A percentile compares a stretch with the other conserved stretches of the same genome.
Conservation (phyloP, 805 yeast genomes). For the Priceomyces medius region DNA sequence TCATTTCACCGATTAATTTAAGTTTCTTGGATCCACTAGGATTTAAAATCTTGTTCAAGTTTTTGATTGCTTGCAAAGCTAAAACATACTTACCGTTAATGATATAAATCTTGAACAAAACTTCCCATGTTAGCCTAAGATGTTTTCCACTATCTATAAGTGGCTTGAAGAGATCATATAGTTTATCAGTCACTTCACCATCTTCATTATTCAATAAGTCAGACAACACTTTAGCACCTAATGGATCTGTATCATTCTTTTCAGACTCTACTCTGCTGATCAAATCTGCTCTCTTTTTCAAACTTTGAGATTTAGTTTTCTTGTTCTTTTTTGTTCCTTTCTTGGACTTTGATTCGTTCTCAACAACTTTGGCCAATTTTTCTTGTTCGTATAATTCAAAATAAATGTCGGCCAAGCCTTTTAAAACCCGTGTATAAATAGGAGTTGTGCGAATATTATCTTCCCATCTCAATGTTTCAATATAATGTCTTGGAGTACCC, state of each 20-base stretch:
- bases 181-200: constrained; percentile 42
- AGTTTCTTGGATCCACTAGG: constrained; percentile 14
- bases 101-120: constrained; percentile 39
- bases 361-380: constrained; percentile 14
- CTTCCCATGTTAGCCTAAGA: constrained; percentile 40
- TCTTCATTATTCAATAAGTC: constrained; percentile 23
- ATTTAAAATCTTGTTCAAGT: constrained; percentile 39
- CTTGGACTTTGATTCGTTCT: constrained; percentile 17
- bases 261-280: constrained; percentile 44
- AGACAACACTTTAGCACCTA: constrained; percentile 48
- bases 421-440: constrained; percentile 65
- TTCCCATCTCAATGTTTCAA: constrained; percentile 79
- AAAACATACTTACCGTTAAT: constrained; percentile 46
- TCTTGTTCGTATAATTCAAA: constrained; percentile 38
- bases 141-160: constrained; percentile 43
- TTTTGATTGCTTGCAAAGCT: constrained; percentile 45
- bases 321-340: constrained; percentile 50
- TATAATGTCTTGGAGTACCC: constrained; percentile 85
- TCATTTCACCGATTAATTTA: constrained; percentile 27
- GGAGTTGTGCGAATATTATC: constrained; percentile 70
- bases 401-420: constrained; percentile 61
- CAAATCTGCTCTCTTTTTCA: constrained; percentile 55
- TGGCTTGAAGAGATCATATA: constrained; percentile 43
- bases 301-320: constrained; percentile 50
- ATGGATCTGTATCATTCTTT: constrained; percentile 56